phyloP scores from a whole-genome alignment of 2,329 filamentous ascomycete genomes.

The Colletotrichum costaricense region DNA sequence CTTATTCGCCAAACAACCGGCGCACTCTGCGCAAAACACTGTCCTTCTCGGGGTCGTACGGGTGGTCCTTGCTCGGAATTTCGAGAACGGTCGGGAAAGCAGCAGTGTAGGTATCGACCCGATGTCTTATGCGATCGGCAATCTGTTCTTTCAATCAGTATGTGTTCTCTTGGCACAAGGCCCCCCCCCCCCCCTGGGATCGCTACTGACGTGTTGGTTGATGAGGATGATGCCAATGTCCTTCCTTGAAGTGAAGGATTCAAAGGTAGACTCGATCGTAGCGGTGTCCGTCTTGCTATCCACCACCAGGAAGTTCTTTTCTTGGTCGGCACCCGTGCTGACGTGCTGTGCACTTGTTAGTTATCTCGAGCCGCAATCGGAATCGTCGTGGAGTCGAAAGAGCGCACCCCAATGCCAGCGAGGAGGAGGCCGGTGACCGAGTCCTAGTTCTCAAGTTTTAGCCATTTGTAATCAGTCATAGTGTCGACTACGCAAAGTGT shows the following conservation, averaged over 20 bases:
- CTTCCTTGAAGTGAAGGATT: constrained; percentile 89
- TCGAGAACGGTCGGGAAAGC: constrained; percentile 97
- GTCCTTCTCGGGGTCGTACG: constrained; percentile 98
- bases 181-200: background rate
- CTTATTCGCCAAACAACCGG: constrained; percentile 75
- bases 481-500: constrained; percentile 41
- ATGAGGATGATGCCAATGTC: constrained; percentile 97
- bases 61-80: constrained; percentile 98
- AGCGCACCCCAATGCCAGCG: constrained; percentile 87
- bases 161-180: background rate
- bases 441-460: constrained; percentile 67
- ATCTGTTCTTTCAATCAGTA: constrained; percentile 67
- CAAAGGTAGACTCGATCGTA: constrained; percentile 90
- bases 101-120: constrained; percentile 90
- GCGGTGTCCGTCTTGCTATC: constrained; percentile 92
- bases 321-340: constrained; percentile 84
- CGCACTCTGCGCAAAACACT: constrained; percentile 91
- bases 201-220: constrained; percentile 86
- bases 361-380: background rate
- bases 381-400: constrained; percentile 5
- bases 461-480: constrained; percentile 38
- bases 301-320: constrained; percentile 98
- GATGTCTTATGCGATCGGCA: constrained; percentile 91
- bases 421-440: constrained; percentile 96
- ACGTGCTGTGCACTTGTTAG: constrained; percentile 75